These are phyloP conservation scores for Talaromyces sp. DNA, from an alignment of 2,329 filamentous ascomycete species.

Conservation along the genomic window DNA sequence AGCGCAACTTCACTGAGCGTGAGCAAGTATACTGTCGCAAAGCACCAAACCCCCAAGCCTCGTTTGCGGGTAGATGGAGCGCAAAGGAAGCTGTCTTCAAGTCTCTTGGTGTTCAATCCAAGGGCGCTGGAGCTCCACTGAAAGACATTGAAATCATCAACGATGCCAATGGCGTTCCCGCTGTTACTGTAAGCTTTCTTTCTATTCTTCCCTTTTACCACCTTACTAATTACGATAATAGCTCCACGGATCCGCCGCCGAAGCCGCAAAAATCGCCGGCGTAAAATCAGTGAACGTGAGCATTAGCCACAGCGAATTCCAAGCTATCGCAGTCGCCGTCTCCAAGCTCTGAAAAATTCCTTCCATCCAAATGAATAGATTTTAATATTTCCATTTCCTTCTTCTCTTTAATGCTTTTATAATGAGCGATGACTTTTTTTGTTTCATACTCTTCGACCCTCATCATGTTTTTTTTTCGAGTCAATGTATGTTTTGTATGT, in stretches of 20 bases:
- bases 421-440: slow-evolving; percentile 18
- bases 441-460: background rate
- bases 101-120: slow-evolving; percentile 79
- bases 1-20: slow-evolving; percentile 84
- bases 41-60: slow-evolving; percentile 76
- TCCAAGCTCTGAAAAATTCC: slow-evolving; percentile 57
- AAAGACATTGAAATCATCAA: slow-evolving; percentile 92
- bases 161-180: slow-evolving; percentile 76
- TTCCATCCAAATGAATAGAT: background rate
- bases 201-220: background rate
- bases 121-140: slow-evolving; percentile 82
- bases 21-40: slow-evolving; percentile 86
- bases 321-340: slow-evolving; percentile 91
- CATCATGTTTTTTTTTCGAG: background rate
- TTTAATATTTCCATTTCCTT: background rate
- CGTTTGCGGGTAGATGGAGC: slow-evolving; percentile 92
- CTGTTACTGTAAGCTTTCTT: slow-evolving; percentile 71
- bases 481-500: background rate
- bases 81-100: slow-evolving; percentile 99
- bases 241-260: slow-evolving; percentile 81
- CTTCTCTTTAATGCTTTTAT: slow-evolving; percentile 8
- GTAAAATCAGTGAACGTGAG: slow-evolving; percentile 87
- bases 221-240: slow-evolving; percentile 36
- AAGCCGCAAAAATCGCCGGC: slow-evolving; percentile 78
- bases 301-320: slow-evolving; percentile 91